Evolutionary conservation across 2,329 filamentous ascomycete genomes (phyloP).

Genomic region (Lachnellula arida): DNA sequence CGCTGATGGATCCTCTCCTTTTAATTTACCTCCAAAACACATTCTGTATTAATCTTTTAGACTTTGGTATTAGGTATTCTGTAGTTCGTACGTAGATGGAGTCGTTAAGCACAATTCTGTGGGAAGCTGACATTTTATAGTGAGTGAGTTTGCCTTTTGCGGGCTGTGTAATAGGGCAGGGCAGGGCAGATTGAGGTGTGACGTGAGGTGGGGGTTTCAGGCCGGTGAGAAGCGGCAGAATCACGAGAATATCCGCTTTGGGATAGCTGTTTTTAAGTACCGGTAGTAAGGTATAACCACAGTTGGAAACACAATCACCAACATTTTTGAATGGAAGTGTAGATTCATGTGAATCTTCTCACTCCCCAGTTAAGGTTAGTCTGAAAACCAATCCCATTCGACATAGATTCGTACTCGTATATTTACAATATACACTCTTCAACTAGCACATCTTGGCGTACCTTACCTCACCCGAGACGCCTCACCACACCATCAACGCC

Average conservation of each 20-base stretch:
- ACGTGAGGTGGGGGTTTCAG: neutral
- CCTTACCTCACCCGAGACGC: too few relatives aligned
- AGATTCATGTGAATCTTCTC: too few relatives aligned
- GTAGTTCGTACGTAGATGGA: neutral
- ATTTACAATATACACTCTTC: too few relatives aligned
- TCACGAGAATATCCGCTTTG: neutral
- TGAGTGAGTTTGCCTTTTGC: neutral
- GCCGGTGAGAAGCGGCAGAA: neutral
- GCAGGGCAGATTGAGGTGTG: neutral
- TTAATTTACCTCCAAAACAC: conserved; percentile 27
- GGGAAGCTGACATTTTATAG: neutral
- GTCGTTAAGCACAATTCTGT: neutral
- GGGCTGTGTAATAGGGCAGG: neutral
- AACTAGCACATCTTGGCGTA: too few relatives aligned
- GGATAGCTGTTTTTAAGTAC: too few relatives aligned
- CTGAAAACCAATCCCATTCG: too few relatives aligned
- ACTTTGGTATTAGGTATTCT: too few relatives aligned
- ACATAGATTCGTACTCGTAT: too few relatives aligned
- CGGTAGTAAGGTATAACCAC: too few relatives aligned
- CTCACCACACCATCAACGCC: neutral
- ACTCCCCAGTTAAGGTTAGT: too few relatives aligned
- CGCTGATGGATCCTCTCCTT: conserved; percentile 20
- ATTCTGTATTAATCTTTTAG: conserved; percentile 8
- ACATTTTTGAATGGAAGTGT: too few relatives aligned
- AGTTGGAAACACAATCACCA: too few relatives aligned